Percentiles rank a stretch among this genome's conserved stretches.
Evolutionary conservation across 805 yeast species (phyloP).

Genomic region (Cyberlindnera saturnus): DNA sequence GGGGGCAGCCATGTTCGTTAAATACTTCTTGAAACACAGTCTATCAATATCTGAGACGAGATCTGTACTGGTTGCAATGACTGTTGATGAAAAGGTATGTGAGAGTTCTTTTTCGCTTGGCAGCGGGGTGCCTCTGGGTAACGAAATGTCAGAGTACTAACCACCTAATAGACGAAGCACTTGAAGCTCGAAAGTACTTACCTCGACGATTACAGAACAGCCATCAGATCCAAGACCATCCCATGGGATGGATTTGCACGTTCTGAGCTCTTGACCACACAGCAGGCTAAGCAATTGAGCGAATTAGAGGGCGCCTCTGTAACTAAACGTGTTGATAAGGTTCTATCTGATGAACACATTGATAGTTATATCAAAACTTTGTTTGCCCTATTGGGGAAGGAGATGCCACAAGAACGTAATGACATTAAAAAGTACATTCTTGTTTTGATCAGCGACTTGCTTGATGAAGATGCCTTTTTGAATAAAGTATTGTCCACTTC

Average conservation of each 20-base stretch:
- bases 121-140: no score
- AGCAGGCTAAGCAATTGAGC: slow-evolving; percentile 49
- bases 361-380: slow-evolving; percentile 50
- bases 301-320: slow-evolving; percentile 28
- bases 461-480: slow-evolving; percentile 29
- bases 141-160: background rate
- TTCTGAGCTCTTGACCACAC: slow-evolving; percentile 57
- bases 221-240: slow-evolving; percentile 70
- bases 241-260: slow-evolving; percentile 92
- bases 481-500: slow-evolving; percentile 29
- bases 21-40: no score
- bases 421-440: slow-evolving; percentile 55
- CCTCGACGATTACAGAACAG: slow-evolving; percentile 57
- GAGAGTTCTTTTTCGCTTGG: no score
- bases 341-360: slow-evolving; percentile 32
- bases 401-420: slow-evolving; percentile 49
- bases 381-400: slow-evolving; percentile 46
- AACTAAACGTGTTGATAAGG: slow-evolving; percentile 34
- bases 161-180: slow-evolving; percentile 17
- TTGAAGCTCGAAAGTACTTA: slow-evolving; percentile 55
- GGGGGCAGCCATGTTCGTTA: no score
- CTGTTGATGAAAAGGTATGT: no score
- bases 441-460: slow-evolving; percentile 55
- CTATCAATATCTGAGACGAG: no score
- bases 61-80: no score